phyloP scores from a whole-genome alignment of 805 yeast genomes.

The Debaryomyces tyrocola region DNA sequence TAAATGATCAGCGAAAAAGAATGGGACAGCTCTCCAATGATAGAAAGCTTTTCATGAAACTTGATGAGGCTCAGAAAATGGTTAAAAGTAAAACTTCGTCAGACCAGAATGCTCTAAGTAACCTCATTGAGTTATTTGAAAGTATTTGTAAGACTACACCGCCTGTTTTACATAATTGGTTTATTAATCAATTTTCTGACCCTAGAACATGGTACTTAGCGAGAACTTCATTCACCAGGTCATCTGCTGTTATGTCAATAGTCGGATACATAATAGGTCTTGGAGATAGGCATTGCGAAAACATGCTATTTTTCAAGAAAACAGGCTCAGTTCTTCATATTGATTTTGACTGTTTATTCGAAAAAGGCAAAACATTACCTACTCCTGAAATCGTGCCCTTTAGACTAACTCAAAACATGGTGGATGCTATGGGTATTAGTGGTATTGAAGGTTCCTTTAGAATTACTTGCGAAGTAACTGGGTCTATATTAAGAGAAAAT shows the following conservation, averaged over 20 bases:
- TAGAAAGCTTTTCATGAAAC: constrained; percentile 25
- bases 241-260: constrained; percentile 95
- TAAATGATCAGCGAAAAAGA: constrained; percentile 27
- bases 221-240: constrained; percentile 69
- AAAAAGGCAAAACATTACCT: constrained; percentile 68
- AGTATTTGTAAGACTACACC: constrained; percentile 40
- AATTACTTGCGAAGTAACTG: constrained; percentile 80
- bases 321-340: constrained; percentile 87
- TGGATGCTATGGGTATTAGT: constrained; percentile 88
- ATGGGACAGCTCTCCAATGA: constrained; percentile 25
- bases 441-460: constrained; percentile 91
- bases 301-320: constrained; percentile 68
- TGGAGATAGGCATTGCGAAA: constrained; percentile 97
- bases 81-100: constrained; percentile 12
- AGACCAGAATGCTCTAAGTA: constrained; percentile 13
- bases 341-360: constrained; percentile 95
- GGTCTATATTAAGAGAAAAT: constrained; percentile 66
- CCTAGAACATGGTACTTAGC: constrained; percentile 86
- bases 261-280: constrained; percentile 92
- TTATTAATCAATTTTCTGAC: constrained; percentile 82
- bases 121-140: constrained; percentile 23
- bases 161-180: constrained; percentile 86
- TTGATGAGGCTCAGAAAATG: constrained; percentile 31
- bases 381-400: constrained; percentile 96
- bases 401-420: constrained; percentile 82